phyloP scores from a whole-genome alignment of 2,329 filamentous ascomycete species.

The Calycina herbarum region DNA sequence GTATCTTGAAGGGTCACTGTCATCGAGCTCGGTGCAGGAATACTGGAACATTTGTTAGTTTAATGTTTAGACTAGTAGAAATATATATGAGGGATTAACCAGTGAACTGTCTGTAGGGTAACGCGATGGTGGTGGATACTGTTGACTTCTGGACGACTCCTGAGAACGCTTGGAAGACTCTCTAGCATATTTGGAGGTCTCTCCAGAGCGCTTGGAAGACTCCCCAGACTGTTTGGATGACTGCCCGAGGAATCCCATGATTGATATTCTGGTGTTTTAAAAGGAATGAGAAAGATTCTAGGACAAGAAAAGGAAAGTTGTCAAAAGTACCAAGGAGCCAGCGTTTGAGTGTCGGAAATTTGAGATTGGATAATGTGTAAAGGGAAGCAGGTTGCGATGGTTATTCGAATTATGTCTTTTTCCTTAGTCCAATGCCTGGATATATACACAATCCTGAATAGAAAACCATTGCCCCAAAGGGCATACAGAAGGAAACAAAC shows the following conservation, averaged over 20 bases:
- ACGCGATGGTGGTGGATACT: neutral
- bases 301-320: no score
- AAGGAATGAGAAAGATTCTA: neutral
- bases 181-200: neutral
- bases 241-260: neutral
- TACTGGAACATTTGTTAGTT: neutral
- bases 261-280: neutral
- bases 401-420: neutral
- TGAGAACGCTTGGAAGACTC: neutral
- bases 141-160: neutral
- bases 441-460: neutral
- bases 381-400: neutral
- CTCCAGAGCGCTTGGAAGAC: neutral
- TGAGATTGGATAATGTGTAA: neutral
- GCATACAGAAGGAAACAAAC: neutral
- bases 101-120: neutral
- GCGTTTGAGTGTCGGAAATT: neutral
- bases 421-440: neutral
- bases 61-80: no score
- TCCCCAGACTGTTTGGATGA: neutral
- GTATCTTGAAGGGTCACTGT: no score
- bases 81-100: neutral
- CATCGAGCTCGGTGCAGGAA: neutral
- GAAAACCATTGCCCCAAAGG: neutral
- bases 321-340: neutral